Evolutionary conservation across 805 yeast genomes (phyloP).

Genomic region (Zygosaccharomyces pseudorouxii): DNA sequence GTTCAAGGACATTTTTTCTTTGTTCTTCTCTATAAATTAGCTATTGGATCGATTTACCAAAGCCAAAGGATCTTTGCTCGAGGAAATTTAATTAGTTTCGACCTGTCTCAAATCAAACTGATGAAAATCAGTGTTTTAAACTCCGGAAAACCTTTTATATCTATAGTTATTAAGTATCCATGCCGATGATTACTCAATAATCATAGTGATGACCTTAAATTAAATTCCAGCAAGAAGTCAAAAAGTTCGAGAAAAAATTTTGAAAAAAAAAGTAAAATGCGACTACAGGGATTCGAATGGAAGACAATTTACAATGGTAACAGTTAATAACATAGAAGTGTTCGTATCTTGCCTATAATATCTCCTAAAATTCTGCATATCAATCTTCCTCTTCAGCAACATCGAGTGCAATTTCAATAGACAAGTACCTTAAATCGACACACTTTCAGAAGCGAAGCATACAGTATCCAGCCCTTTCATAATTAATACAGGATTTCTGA

Average conservation of each 20-base stretch:
- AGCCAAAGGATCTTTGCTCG: not conserved
- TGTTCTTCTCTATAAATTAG: not conserved
- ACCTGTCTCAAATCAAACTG: not conserved
- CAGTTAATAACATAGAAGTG: too few species aligned
- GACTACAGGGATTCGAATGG: constrained; percentile 5
- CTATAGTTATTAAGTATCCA: not conserved
- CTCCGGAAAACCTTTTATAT: not conserved
- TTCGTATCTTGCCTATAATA: too few species aligned
- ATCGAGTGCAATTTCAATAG: too few species aligned
- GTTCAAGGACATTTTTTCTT: constrained; percentile 40
- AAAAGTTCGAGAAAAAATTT: not conserved
- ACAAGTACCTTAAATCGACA: too few species aligned
- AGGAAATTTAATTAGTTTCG: not conserved
- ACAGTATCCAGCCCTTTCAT: too few species aligned
- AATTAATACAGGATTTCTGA: too few species aligned
- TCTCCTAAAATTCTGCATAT: too few species aligned
- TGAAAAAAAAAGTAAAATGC: constrained; percentile 1
- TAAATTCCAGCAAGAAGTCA: constrained; percentile 1
- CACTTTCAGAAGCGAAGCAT: too few species aligned
- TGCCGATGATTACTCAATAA: constrained; percentile 1
- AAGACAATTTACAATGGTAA: too few species aligned
- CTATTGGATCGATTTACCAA: not conserved
- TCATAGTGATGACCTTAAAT: constrained; percentile 6
- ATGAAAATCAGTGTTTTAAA: not conserved
- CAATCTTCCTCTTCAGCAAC: too few species aligned